Evolutionary conservation across 495 filamentous ascomycete genomes (phyloP).

Genomic region (Penicillium mononematosum): DNA sequence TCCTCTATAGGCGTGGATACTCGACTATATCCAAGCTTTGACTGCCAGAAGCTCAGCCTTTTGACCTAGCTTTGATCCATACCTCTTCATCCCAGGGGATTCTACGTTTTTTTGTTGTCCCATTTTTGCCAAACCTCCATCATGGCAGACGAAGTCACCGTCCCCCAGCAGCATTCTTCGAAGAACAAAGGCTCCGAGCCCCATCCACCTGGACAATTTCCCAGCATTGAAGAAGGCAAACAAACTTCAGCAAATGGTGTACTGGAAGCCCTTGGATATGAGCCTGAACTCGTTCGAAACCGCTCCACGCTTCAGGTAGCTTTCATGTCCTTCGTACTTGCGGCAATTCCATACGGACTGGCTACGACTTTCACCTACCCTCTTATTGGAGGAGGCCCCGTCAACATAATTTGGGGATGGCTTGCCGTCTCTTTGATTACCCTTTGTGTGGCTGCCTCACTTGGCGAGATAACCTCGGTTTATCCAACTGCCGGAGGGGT

Average conservation of each 20-base stretch:
- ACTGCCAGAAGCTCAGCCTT: neutral
- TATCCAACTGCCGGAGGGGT: constrained; percentile 64
- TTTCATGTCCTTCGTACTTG: constrained; percentile 45
- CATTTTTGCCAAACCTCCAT: neutral
- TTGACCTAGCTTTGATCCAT: neutral
- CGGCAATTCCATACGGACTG: constrained; percentile 58
- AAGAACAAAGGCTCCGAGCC: neutral
- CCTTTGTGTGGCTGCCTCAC: constrained; percentile 59
- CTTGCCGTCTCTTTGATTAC: constrained; percentile 63
- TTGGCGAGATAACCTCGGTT: constrained; percentile 66
- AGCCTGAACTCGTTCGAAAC: constrained; percentile 51
- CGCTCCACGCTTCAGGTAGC: constrained; percentile 43
- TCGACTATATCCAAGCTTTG: neutral
- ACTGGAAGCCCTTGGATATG: constrained; percentile 50
- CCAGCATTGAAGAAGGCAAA: constrained; percentile 14
- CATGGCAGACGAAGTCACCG: neutral
- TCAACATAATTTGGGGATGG: constrained; percentile 63
- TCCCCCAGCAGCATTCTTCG: neutral
- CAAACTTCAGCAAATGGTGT: constrained; percentile 21
- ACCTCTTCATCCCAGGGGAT: no score
- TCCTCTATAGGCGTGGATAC: neutral
- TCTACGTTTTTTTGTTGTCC: neutral
- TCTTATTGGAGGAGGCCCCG: constrained; percentile 57
- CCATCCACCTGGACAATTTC: neutral
- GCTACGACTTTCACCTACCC: constrained; percentile 63